Conservation (phyloP, 768 basidiomycete genomes). For the Rhodotorula diobovata region DNA sequence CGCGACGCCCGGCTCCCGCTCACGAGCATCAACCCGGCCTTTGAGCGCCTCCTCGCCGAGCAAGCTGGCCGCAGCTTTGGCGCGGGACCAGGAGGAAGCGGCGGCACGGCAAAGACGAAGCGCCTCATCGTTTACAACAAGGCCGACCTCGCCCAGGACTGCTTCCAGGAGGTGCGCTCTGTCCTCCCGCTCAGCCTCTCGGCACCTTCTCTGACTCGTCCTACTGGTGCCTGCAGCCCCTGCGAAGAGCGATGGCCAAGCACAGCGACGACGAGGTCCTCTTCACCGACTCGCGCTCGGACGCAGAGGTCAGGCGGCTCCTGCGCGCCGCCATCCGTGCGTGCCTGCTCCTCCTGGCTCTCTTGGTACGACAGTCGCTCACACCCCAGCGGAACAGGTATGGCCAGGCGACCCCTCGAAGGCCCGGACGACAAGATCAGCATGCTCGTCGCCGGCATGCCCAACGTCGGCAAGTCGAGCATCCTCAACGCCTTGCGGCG, state of each 20-base stretch:
- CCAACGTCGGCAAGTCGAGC: conserved; percentile 96
- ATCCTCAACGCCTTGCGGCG: conserved; percentile 82
- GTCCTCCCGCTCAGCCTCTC: neutral
- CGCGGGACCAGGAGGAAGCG: conserved; percentile 5
- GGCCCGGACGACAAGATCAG: conserved; percentile 35
- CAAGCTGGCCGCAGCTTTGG: conserved; percentile 40
- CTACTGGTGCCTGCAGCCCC: conserved; percentile 42
- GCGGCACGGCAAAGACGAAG: conserved; percentile 49
- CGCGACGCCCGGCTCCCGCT: conserved; percentile 88
- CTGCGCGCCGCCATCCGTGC: conserved; percentile 48
- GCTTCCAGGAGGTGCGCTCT: conserved; percentile 70
- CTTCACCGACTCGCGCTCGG: conserved; percentile 48
- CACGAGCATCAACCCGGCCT: conserved; percentile 82
- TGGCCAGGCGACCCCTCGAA: conserved; percentile 28
- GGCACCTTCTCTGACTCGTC: neutral
- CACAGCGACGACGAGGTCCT: conserved; percentile 48
- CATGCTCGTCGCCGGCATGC: conserved; percentile 94
- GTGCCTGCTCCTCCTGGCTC: neutral
- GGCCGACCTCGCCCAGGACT: conserved; percentile 79
- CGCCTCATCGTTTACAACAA: conserved; percentile 89
- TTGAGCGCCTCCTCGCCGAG: conserved; percentile 59
- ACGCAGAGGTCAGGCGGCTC: conserved; percentile 47
- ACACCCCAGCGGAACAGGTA: neutral
- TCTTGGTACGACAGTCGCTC: neutral
- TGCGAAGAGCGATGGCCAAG: conserved; percentile 47